Evolutionary conservation across 1,284 basidiomycete species (phyloP).

Genomic region (Ustilago crameri): DNA sequence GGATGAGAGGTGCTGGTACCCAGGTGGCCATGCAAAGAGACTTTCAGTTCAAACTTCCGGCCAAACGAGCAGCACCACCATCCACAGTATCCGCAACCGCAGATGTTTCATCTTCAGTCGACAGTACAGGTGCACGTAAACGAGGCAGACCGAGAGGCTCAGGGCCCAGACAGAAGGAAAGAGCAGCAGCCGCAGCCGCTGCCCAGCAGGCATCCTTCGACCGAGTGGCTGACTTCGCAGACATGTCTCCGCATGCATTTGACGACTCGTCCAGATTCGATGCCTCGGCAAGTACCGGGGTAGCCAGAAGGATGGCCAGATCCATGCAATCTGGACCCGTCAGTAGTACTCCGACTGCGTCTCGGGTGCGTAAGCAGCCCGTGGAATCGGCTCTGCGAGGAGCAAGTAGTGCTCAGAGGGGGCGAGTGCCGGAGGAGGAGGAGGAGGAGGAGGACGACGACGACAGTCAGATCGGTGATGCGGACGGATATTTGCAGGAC

Average conservation of each 20-base stretch:
- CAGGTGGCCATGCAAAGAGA: conserved; percentile 45
- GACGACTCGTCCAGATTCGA: conserved; percentile 19
- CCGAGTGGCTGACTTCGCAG: neutral
- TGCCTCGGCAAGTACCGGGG: conserved; percentile 36
- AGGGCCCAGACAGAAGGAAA: conserved; percentile 18
- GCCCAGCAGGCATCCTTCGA: conserved; percentile 14
- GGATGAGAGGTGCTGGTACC: conserved; percentile 52
- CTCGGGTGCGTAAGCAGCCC: conserved; percentile 18
- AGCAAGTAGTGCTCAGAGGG: neutral
- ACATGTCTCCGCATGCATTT: conserved; percentile 4
- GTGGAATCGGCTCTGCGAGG: neutral
- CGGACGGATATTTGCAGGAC: conserved; percentile 6
- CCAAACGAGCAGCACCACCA: conserved; percentile 13
- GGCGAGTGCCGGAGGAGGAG: conserved; percentile 5
- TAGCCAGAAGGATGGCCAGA: conserved; percentile 16
- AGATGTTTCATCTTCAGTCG: conserved; percentile 17
- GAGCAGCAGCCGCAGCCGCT: conserved; percentile 17
- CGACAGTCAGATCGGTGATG: conserved; percentile 30
- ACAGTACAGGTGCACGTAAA: conserved; percentile 15
- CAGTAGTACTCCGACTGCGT: conserved; percentile 45
- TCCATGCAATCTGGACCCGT: conserved; percentile 22
- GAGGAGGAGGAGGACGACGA: conserved; percentile 13
- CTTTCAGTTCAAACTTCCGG: conserved; percentile 47
- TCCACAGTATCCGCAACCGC: conserved; percentile 8
- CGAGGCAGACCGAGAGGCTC: conserved; percentile 24